Evolutionary conservation across 129 eudicot genomes (phyloP).

Genomic region (Lonicera japonica): DNA sequence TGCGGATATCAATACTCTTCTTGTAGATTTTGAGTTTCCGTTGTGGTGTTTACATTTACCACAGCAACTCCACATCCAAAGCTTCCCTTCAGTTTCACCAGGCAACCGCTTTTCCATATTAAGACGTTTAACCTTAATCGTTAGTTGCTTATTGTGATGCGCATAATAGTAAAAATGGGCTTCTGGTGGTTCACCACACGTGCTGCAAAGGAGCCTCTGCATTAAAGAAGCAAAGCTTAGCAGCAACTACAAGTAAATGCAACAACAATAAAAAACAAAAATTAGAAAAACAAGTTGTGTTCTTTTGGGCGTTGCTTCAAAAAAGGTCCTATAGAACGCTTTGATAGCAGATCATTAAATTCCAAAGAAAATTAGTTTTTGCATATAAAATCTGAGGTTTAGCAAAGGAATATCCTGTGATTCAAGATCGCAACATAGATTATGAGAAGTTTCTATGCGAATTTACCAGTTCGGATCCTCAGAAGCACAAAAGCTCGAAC

Average conservation of each 20-base stretch:
- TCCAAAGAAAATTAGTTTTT: no score
- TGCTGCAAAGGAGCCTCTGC: conserved; percentile 64
- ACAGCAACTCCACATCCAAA: conserved; percentile 99
- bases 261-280: conserved; percentile 5
- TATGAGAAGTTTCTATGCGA: no score
- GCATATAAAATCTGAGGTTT: no score
- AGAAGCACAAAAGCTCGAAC: no score
- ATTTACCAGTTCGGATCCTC: no score
- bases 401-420: no score
- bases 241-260: background rate
- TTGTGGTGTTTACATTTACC: conserved; percentile 61
- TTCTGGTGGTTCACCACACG: conserved; percentile 68
- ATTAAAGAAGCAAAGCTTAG: conserved; percentile 8
- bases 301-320: no score
- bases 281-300: background rate
- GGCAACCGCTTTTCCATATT: conserved; percentile 42
- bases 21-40: conserved; percentile 70
- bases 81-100: conserved; percentile 77
- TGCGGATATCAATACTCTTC: conserved; percentile 77
- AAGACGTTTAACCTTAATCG: conserved; percentile 60
- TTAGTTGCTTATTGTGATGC: conserved; percentile 80
- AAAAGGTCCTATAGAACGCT: no score
- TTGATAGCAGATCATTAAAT: no score
- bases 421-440: no score
- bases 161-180: conserved; percentile 75